These are phyloP conservation scores for Lophium mytilinum DNA, from an alignment of 495 filamentous ascomycete genomes.

Conservation along the genomic window DNA sequence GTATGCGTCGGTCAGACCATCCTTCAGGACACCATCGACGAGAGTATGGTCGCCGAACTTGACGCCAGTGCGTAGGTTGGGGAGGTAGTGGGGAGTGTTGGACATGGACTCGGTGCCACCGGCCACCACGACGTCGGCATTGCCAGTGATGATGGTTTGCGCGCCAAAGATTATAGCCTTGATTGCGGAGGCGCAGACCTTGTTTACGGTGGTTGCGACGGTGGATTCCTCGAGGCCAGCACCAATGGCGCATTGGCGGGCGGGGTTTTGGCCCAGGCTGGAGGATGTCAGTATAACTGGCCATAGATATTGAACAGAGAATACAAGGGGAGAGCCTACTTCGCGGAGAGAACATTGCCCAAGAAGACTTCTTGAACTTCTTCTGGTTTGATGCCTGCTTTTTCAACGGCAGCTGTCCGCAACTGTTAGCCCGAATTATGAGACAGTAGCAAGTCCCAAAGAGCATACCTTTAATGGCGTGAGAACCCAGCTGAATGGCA, in stretches of 20 bases:
- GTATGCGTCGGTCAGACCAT: constrained; percentile 88
- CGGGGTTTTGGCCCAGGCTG: constrained; percentile 93
- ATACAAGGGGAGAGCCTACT: constrained; percentile 52
- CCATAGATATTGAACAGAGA: too few species aligned
- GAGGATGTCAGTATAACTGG: too few species aligned
- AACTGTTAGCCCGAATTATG: constrained; percentile 3
- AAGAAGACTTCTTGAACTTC: constrained; percentile 95
- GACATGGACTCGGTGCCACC: constrained; percentile 97
- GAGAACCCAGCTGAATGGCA: constrained; percentile 79
- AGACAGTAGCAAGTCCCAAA: constrained; percentile 4
- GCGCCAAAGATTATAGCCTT: constrained; percentile 93
- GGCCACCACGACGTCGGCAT: constrained; percentile 79
- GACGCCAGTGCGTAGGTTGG: constrained; percentile 67
- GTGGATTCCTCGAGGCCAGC: constrained; percentile 72
- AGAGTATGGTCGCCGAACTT: constrained; percentile 85
- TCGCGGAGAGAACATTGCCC: constrained; percentile 93
- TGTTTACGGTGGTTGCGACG: constrained; percentile 92
- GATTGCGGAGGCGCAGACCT: constrained; percentile 89
- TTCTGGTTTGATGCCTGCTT: constrained; percentile 73
- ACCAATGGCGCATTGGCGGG: constrained; percentile 82
- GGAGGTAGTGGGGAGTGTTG: constrained; percentile 93
- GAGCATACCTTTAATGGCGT: constrained; percentile 77
- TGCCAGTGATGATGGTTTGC: constrained; percentile 94
- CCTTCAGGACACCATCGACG: constrained; percentile 83
- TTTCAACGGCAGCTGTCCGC: constrained; percentile 66